phyloP scores from a whole-genome alignment of 2,329 filamentous ascomycete species.

The Trichoderma gracile region DNA sequence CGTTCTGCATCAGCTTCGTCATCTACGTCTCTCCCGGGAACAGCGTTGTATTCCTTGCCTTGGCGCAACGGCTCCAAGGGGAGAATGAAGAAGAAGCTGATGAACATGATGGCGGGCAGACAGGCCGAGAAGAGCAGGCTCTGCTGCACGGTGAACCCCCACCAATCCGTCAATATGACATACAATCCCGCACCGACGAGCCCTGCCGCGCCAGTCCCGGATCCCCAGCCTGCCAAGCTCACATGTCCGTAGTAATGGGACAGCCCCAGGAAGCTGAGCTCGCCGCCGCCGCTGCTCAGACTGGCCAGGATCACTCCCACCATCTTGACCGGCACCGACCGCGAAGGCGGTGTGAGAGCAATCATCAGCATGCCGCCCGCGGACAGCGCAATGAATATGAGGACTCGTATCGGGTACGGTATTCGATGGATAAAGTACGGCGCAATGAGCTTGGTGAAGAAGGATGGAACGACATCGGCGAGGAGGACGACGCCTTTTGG shows the following conservation, averaged over 20 bases:
- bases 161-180: conserved; percentile 77
- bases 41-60: conserved; percentile 56
- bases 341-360: conserved; percentile 69
- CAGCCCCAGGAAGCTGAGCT: conserved; percentile 85
- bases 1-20: conserved; percentile 40
- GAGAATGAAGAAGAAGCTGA: conserved; percentile 82
- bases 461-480: conserved; percentile 87
- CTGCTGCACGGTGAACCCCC: conserved; percentile 70
- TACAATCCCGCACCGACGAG: conserved; percentile 86
- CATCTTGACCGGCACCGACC: conserved; percentile 72
- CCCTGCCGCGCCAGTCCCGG: conserved; percentile 86
- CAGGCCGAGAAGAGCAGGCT: conserved; percentile 78
- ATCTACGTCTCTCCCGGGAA: conserved; percentile 47
- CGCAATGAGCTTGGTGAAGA: conserved; percentile 81
- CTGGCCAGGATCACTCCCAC: conserved; percentile 82
- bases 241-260: conserved; percentile 91
- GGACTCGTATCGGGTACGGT: conserved; percentile 74
- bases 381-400: conserved; percentile 73
- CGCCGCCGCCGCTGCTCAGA: conserved; percentile 80
- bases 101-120: conserved; percentile 77
- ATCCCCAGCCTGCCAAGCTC: conserved; percentile 88
- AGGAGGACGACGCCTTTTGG: conserved; percentile 93
- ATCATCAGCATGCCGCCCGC: conserved; percentile 86
- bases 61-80: conserved; percentile 63
- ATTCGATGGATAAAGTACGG: conserved; percentile 93